Evolutionary conservation across 306 rosid genomes (phyloP), one percentile per base, ranked within the genome.

Genomic region (Parietaria judaica): DNA sequence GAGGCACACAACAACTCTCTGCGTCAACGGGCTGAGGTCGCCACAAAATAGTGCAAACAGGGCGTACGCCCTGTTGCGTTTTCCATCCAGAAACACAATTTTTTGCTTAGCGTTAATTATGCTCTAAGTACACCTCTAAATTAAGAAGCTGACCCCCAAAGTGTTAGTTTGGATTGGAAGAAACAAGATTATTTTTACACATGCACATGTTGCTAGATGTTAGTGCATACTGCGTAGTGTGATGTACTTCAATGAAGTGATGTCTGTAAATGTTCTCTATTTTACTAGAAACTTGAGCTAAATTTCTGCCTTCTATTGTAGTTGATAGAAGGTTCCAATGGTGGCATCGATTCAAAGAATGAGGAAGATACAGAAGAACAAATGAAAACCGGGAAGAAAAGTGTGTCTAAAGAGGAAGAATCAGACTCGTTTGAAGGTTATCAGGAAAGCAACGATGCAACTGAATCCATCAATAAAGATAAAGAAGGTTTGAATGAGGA

Each of bases 401-500:
- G 70, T 70, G 73, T 70, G 49, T 59, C 56, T 48, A 66, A 68
- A 69, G 82, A 66, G 17, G 89, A 80, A 54, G 64, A 60, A 5
- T 74, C 78, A 58, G 86, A 74, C n/a, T 70, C 76, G 45, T 58
- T 64, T 54, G 81, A 81, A 67, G 83, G 76, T 41, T 36, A 14
- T 67, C 76, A 65, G 66, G 68, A 74, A 12, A 75, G 69, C 44
- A 78, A 79, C 63, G 87, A 75, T 60, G 76, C 36, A 12, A 84
- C 76, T 72, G 82, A 78, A 67, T 53, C 63, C 47, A 58, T 69
- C 67, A 62, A 74, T 55, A 86, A 74, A 56, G 86, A 74, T 70
- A 87, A 66, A 67, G 91, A 74, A 64, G 80, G 82, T 67, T 76
- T 80, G 88, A 86, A 84, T 50, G 90, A 87, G 67, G 85, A 94